Conservation (phyloP, 768 basidiomycete species). For the Hydnum rufescens region DNA sequence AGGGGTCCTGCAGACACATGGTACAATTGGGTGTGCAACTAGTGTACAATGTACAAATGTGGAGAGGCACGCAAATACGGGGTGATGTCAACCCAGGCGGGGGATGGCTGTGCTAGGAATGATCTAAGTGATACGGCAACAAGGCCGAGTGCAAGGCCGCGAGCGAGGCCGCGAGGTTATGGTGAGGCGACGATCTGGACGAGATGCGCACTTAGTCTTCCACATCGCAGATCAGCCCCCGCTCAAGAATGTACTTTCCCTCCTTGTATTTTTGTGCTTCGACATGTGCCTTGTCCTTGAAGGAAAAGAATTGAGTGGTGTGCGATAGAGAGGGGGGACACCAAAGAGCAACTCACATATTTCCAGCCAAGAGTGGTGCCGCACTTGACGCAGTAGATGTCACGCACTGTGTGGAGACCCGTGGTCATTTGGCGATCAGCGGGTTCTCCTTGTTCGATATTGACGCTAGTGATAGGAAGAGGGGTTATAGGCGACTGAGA, state of each 20-base stretch:
- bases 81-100: too few relatives aligned
- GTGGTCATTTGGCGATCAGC: slow-evolving; percentile 94
- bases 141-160: too few relatives aligned
- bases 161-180: too few relatives aligned
- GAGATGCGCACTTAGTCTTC: slow-evolving; percentile 27
- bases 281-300: slow-evolving; percentile 92
- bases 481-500: not conserved
- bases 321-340: slow-evolving; percentile 7
- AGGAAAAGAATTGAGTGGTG: slow-evolving; percentile 3
- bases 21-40: too few relatives aligned
- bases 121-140: too few relatives aligned
- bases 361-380: slow-evolving; percentile 83
- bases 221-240: slow-evolving; percentile 71
- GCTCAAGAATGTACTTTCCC: slow-evolving; percentile 94
- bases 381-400: slow-evolving; percentile 89
- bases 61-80: too few relatives aligned
- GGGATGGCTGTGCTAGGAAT: too few relatives aligned
- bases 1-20: too few relatives aligned
- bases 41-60: too few relatives aligned
- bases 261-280: slow-evolving; percentile 91
- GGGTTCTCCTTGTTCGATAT: slow-evolving; percentile 74
- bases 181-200: too few relatives aligned
- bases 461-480: slow-evolving; percentile 39
- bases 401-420: slow-evolving; percentile 86
- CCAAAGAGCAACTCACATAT: slow-evolving; percentile 45